Evolutionary conservation across 1,139 yeast species (phyloP).

Genomic region (Barnettozyma hawaiiensis): DNA sequence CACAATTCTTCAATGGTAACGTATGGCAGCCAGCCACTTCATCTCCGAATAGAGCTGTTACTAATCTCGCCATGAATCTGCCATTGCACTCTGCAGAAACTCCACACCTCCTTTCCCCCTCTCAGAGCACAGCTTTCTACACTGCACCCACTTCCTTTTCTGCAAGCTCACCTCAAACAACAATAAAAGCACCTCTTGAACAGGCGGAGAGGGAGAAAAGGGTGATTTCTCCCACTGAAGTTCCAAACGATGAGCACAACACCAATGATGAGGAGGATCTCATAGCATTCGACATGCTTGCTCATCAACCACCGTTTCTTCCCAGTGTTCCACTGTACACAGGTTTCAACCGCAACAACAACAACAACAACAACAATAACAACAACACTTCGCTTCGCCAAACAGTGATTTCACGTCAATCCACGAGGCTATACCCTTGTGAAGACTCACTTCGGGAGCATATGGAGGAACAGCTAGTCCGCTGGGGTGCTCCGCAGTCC

Average conservation of each 20-base stretch:
- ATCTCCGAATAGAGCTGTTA: neutral
- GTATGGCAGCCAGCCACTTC: neutral
- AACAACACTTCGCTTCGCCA: slow-evolving; percentile 26
- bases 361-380: too few relatives aligned
- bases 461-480: slow-evolving; percentile 46
- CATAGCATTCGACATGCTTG: slow-evolving; percentile 1
- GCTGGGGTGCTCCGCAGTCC: slow-evolving; percentile 49
- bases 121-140: neutral
- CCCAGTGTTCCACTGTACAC: slow-evolving; percentile 8
- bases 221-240: neutral
- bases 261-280: neutral
- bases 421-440: slow-evolving; percentile 24
- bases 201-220: too few relatives aligned
- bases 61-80: slow-evolving; percentile 27
- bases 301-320: slow-evolving; percentile 14
- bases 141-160: neutral
- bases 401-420: slow-evolving; percentile 28
- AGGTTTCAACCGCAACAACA: slow-evolving; percentile 9
- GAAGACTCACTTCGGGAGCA: slow-evolving; percentile 34
- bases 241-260: neutral
- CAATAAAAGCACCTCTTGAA: neutral
- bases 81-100: neutral
- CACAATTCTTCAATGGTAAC: neutral
- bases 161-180: neutral
- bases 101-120: neutral